phyloP scores from a whole-genome alignment of 2,329 filamentous ascomycete genomes.

The Didymella pinodella region DNA sequence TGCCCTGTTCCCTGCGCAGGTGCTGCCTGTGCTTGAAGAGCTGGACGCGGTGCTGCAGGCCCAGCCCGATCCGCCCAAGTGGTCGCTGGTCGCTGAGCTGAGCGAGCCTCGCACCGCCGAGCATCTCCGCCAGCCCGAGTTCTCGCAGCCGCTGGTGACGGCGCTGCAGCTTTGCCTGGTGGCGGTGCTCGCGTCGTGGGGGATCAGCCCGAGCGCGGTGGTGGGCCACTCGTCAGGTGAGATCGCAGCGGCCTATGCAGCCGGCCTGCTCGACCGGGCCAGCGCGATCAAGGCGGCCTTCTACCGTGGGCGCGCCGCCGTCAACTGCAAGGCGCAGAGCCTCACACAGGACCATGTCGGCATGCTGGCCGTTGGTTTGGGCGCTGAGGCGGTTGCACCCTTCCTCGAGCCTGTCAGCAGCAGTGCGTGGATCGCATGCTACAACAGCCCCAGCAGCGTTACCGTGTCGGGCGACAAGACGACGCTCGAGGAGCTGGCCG shows the following conservation, averaged over 20 bases:
- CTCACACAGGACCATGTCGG: not conserved
- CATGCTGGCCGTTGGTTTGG: slow-evolving; percentile 6
- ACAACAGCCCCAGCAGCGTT: slow-evolving; percentile 48
- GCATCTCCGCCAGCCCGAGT: slow-evolving; percentile 11
- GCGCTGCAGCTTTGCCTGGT: slow-evolving; percentile 26
- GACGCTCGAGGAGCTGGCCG: too few relatives aligned
- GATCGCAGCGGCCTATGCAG: slow-evolving; percentile 30
- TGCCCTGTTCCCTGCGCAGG: not conserved
- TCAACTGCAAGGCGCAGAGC: not conserved
- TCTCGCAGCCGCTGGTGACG: slow-evolving; percentile 30
- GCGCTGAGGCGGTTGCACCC: not conserved
- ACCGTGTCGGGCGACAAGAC: not conserved
- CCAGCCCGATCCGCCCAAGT: too few relatives aligned
- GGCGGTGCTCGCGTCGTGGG: slow-evolving; percentile 18
- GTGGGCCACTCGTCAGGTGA: slow-evolving; percentile 25
- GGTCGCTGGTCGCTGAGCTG: not conserved
- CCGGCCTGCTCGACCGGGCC: not conserved
- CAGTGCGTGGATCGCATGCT: slow-evolving; percentile 14
- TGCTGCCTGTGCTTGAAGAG: too few relatives aligned
- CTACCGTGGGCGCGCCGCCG: slow-evolving; percentile 18
- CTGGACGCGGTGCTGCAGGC: too few relatives aligned
- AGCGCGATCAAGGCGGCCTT: slow-evolving; percentile 15
- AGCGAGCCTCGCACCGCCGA: not conserved
- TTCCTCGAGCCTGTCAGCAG: slow-evolving; percentile 4
- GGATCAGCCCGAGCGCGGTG: slow-evolving; percentile 17